Percentiles rank a stretch among this genome's conserved stretches.
These are phyloP conservation scores for Phaffomyces thermotolerans DNA, from an alignment of 805 yeast genomes.

Conservation along the genomic window DNA sequence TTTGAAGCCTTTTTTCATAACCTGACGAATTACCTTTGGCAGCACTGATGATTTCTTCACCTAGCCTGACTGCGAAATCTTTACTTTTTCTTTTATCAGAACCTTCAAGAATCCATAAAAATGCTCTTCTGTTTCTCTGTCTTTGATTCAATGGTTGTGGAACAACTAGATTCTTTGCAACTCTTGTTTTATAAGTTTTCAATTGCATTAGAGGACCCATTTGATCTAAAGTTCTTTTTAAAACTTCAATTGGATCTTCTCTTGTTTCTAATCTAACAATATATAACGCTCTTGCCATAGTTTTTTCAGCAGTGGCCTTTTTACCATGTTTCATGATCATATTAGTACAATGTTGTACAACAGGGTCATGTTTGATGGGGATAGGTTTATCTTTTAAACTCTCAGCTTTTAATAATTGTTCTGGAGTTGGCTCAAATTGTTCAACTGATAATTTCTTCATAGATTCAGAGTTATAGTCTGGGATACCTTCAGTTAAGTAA, in stretches of 20 bases:
- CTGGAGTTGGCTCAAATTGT: slow-evolving; percentile 51
- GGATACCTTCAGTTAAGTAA: slow-evolving; percentile 26
- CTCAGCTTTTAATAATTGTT: slow-evolving; percentile 54
- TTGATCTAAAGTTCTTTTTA: slow-evolving; percentile 68
- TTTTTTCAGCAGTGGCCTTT: slow-evolving; percentile 70
- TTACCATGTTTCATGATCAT: slow-evolving; percentile 90
- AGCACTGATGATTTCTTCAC: slow-evolving; percentile 81
- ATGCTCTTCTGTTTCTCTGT: slow-evolving; percentile 82
- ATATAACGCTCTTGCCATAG: slow-evolving; percentile 71
- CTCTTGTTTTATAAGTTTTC: slow-evolving; percentile 72
- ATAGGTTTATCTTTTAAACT: slow-evolving; percentile 42
- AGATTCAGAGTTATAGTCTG: slow-evolving; percentile 25
- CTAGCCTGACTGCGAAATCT: slow-evolving; percentile 80
- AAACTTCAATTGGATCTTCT: slow-evolving; percentile 69
- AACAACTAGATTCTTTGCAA: slow-evolving; percentile 72
- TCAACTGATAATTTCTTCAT: slow-evolving; percentile 19
- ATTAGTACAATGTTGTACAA: slow-evolving; percentile 70
- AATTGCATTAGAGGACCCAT: slow-evolving; percentile 81
- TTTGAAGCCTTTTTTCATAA: slow-evolving; percentile 71
- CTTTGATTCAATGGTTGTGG: slow-evolving; percentile 79
- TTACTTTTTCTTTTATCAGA: slow-evolving; percentile 70
- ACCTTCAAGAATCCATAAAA: slow-evolving; percentile 86
- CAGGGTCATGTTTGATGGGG: slow-evolving; percentile 62
- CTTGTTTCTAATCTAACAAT: slow-evolving; percentile 66
- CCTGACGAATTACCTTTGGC: slow-evolving; percentile 73